Evolutionary conservation across 345 rosid genomes (phyloP).

Genomic region (Boechera stricta): DNA sequence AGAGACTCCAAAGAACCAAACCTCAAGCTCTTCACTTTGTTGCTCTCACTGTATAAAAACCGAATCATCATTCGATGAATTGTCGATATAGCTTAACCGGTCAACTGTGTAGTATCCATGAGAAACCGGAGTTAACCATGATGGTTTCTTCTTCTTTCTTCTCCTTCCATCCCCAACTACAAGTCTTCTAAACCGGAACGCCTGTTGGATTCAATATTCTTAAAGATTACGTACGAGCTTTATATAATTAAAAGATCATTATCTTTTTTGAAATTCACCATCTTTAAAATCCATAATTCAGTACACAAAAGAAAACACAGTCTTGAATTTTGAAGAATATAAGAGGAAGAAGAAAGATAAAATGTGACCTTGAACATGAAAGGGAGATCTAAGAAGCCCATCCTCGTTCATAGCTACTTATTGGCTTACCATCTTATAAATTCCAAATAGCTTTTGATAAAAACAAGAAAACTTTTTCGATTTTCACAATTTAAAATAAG

Average conservation of each 20-base stretch:
- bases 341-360: neutral
- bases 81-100: constrained; percentile 38
- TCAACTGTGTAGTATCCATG: constrained; percentile 67
- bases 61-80: constrained; percentile 43
- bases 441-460: constrained; percentile 23
- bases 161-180: constrained; percentile 40
- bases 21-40: constrained; percentile 58
- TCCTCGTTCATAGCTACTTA: constrained; percentile 23
- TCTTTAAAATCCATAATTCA: neutral
- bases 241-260: neutral
- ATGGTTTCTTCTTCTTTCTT: constrained; percentile 55
- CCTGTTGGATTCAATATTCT: constrained; percentile 44
- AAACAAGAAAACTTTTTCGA: constrained; percentile 26
- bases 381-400: constrained; percentile 59
- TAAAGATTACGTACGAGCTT: neutral
- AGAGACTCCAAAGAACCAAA: constrained; percentile 74
- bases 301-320: neutral
- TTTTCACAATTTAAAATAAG: neutral
- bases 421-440: constrained; percentile 24
- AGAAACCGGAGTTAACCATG: constrained; percentile 67
- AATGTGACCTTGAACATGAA: constrained; percentile 62
- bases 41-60: constrained; percentile 71
- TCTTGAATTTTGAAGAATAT: neutral
- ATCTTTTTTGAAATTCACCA: neutral
- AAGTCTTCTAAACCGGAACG: constrained; percentile 53